Conservation (phyloP, 306 rosid species). For the Dalbergia cochinchinensis region DNA sequence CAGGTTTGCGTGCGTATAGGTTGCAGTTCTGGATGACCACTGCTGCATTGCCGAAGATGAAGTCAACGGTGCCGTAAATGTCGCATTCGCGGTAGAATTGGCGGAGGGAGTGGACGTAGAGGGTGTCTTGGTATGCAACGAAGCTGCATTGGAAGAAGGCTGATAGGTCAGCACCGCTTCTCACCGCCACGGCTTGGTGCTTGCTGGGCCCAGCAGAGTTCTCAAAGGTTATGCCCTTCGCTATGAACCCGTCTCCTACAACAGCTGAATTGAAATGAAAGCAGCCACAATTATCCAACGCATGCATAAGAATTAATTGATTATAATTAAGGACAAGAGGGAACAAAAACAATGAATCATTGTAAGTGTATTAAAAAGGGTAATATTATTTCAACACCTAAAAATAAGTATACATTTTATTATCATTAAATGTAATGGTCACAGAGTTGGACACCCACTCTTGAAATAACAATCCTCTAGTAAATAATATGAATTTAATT, state of each 20-base stretch:
- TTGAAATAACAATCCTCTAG: no score
- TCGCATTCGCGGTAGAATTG: slow-evolving; percentile 93
- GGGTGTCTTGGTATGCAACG: slow-evolving; percentile 91
- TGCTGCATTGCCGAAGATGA: slow-evolving; percentile 88
- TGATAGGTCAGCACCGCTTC: slow-evolving; percentile 78
- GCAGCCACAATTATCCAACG: not conserved
- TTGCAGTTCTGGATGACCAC: slow-evolving; percentile 82
- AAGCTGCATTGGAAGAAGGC: slow-evolving; percentile 88
- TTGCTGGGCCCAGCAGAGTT: slow-evolving; percentile 87
- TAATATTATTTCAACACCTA: no score
- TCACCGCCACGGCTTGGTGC: slow-evolving; percentile 90
- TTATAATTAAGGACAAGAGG: no score
- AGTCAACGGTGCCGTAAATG: slow-evolving; percentile 83
- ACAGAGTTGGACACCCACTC: no score
- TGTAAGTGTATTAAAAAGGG: no score
- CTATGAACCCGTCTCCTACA: slow-evolving; percentile 79
- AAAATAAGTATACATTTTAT: no score
- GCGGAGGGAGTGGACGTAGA: slow-evolving; percentile 86
- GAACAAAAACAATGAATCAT: no score
- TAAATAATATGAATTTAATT: no score
- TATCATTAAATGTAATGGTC: no score
- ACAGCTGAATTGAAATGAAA: slow-evolving; percentile 57
- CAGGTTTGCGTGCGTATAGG: slow-evolving; percentile 79
- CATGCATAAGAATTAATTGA: not conserved
- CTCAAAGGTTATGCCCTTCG: slow-evolving; percentile 83